phyloP scores from a whole-genome alignment of 148 eudicot genomes.

The Bassia scoparia region DNA sequence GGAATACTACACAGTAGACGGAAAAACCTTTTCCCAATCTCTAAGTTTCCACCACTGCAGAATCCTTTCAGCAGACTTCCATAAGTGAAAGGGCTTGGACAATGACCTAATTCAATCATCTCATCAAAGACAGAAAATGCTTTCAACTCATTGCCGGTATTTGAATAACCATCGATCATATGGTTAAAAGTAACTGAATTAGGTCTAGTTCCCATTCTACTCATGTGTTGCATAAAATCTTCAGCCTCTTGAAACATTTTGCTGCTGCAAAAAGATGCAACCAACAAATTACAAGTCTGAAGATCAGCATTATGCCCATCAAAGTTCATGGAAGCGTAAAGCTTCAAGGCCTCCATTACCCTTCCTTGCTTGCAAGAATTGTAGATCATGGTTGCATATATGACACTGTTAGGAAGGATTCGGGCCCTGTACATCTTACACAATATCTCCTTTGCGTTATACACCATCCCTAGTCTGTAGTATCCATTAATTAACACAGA shows the following conservation, averaged over 20 bases:
- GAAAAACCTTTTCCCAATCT: slow-evolving; percentile 55
- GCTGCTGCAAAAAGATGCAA: slow-evolving; percentile 51
- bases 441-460: slow-evolving; percentile 51
- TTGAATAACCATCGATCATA: slow-evolving; percentile 60
- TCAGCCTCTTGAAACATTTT: slow-evolving; percentile 56
- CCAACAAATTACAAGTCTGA: slow-evolving; percentile 49
- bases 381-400: slow-evolving; percentile 57
- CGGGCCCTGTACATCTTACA: slow-evolving; percentile 63
- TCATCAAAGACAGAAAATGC: slow-evolving; percentile 61
- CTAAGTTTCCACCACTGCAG: slow-evolving; percentile 49
- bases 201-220: slow-evolving; percentile 40
- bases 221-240: slow-evolving; percentile 61
- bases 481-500: slow-evolving; percentile 75
- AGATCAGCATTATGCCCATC: slow-evolving; percentile 38
- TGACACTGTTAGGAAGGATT: slow-evolving; percentile 41
- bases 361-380: slow-evolving; percentile 53
- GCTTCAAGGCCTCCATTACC: slow-evolving; percentile 48
- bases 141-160: slow-evolving; percentile 44
- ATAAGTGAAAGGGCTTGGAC: slow-evolving; percentile 58
- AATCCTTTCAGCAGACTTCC: slow-evolving; percentile 71
- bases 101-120: slow-evolving; percentile 52
- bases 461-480: slow-evolving; percentile 47
- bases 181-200: slow-evolving; percentile 56
- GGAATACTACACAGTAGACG: slow-evolving; percentile 42
- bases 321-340: slow-evolving; percentile 42